Base-by-base conservation (phyloP, 2,329 filamentous ascomycete genomes). In the Huntiella moniliformis region DNA sequence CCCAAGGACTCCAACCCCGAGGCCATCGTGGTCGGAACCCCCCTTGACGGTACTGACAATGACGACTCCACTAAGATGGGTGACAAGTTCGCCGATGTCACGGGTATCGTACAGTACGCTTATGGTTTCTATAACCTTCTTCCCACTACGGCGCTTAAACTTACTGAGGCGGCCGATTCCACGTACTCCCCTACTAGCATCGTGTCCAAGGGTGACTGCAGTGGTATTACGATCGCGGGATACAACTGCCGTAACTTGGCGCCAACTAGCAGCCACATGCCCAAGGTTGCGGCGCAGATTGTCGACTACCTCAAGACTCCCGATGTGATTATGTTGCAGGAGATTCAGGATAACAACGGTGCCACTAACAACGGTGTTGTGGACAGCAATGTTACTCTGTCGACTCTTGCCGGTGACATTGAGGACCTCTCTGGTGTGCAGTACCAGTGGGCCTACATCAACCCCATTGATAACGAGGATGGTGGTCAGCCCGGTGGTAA, bases 171-270 rank as follows among this genome's bases (percentile, higher is more conserved):
- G 31, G 58, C 62, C 6, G 67, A 70, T 2, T 57, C 60, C 5
- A 56, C 71, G 6, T 66, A 70, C 8, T 62, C 67, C 0, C 58
- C 72, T 0, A 70, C 71, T 3, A 65, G 63, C 13, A 66, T 82
- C 33, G 56, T 58, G 18, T 73, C 73, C 52, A 63, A 61, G 18
- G 70, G 71, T 1, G 63, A 63, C 48, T 83, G 79, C 61, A 63
- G 63, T 2, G 73, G 70, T 37, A 60, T 83, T 49, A 80, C 77
- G 1, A 58, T 82, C 17, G 77, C 71, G 42, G 67, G 70, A 50
- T 83, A 82, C 66, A 83, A 83, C 57, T 68, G 81, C 31, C 75
- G 82, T 58, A 83, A 83, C 58, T 64, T 83, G 12, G 61, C 66
- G 5, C 71, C 77, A 0, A 65, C 61, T 32, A 73, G 71, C 0